phyloP scores from a whole-genome alignment of 345 rosid genomes.

The Pseudoturritis turrita region DNA sequence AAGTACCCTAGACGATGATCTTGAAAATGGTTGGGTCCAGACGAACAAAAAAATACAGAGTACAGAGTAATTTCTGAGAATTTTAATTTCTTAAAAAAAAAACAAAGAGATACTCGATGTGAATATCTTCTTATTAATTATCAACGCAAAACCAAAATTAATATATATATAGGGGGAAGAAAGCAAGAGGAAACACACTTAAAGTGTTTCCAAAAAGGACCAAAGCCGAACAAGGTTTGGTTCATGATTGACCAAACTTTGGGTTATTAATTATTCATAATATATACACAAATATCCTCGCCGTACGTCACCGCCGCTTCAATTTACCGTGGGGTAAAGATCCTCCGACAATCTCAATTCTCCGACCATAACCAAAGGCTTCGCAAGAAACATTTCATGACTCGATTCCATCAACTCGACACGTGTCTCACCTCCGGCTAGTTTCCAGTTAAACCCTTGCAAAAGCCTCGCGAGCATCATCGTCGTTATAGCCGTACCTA shows the following conservation, averaged over 20 bases:
- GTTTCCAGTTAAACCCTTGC: constrained; percentile 42
- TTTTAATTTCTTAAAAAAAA: neutral
- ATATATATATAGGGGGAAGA: neutral
- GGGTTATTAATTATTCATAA: constrained; percentile 1
- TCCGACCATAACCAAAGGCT: constrained; percentile 33
- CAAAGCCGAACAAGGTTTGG: constrained; percentile 2
- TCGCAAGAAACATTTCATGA: constrained; percentile 26
- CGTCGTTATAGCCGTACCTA: constrained; percentile 40
- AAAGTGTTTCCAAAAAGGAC: constrained; percentile 11
- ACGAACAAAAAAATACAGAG: neutral
- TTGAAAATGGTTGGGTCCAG: too few relatives aligned
- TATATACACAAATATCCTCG: neutral
- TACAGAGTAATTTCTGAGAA: neutral
- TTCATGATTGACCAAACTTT: neutral
- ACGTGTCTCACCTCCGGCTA: constrained; percentile 14
- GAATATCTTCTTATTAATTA: neutral
- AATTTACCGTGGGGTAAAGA: constrained; percentile 25
- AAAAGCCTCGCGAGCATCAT: constrained; percentile 47
- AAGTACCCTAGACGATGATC: too few relatives aligned
- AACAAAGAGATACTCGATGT: neutral
- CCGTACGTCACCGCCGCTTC: neutral
- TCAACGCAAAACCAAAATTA: neutral
- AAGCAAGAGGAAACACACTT: constrained; percentile 14
- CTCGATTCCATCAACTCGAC: constrained; percentile 31
- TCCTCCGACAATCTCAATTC: constrained; percentile 33